Base-by-base conservation (phyloP, 2,329 filamentous ascomycete species). In the Talaromyces sp. region DNA sequence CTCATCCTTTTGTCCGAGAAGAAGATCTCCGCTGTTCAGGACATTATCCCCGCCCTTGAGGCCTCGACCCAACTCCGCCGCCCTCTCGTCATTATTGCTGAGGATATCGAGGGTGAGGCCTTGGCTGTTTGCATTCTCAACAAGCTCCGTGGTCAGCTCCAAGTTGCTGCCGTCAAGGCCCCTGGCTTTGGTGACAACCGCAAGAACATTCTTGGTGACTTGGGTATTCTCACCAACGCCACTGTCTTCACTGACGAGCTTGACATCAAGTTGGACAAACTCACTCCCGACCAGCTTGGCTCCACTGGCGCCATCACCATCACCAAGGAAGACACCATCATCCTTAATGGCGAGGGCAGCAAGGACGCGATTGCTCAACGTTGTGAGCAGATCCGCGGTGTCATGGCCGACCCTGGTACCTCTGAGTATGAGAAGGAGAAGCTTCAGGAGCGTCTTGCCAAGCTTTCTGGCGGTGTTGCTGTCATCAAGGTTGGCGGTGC, bases 361-460 rank as follows among this genome's bases (percentile, higher is more conserved):
- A 97, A 97, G 85, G 94, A 99, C 74, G 78, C 85, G 67, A 95
- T 99, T 72, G 80, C 90, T 66, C 92, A 97, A 84, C 90, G 94
- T 76, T 97, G 94, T 81, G 94, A 99, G 82, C 94, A 99, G 84
- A 99, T 99, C 80, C 92, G 94, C 69, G 92, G 93, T 68, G 92
- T 97, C 79, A 96, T 97, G 83, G 85, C 83, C 64, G 94, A 99
- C 81, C 89, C 93, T 67, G 88, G 85, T 70, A 99, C 94, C 66
- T 97, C 92, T 54, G 94, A 99, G 74, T 99, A 99, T 81, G 94
- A 99, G 87, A 97, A 97, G 87, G 94, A 99, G 89, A 99, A 99
- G 88, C 91, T 99, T 67, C 94, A 97, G 83, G 94, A 99, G 85
- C 94, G 94, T 81, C 90, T 99, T 64, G 94, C 94, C 70, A 99